Evolutionary conservation across 164 flowering plant species (phyloP).

Genomic region (Magnolia sinica): DNA sequence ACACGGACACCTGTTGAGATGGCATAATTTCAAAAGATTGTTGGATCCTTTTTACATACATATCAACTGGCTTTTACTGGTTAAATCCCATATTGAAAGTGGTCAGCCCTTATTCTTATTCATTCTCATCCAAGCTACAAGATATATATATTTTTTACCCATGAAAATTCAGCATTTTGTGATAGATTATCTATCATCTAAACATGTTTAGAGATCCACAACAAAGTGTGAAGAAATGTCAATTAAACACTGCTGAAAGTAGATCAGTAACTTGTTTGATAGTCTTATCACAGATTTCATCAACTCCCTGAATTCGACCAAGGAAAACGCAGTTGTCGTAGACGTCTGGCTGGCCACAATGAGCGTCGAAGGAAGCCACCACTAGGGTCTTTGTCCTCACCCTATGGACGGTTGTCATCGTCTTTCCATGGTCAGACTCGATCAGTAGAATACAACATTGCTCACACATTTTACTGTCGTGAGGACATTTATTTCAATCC

Average conservation of each 20-base stretch:
- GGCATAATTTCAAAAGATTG: neutral
- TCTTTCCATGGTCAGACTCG: conserved; percentile 55
- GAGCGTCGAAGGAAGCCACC: conserved; percentile 96
- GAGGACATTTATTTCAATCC: neutral
- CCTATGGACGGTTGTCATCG: conserved; percentile 52
- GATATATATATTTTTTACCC: too few species aligned
- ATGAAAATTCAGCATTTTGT: neutral
- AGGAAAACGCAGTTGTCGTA: conserved; percentile 91
- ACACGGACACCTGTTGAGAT: neutral
- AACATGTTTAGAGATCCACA: neutral
- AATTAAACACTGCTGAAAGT: neutral
- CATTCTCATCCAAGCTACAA: neutral
- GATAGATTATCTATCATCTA: neutral
- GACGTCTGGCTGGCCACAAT: conserved; percentile 95
- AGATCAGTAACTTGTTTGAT: conserved; percentile 6
- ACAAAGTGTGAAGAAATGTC: neutral
- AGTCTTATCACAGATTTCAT: conserved; percentile 64
- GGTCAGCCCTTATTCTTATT: neutral
- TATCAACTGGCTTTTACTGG: neutral
- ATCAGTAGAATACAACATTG: neutral
- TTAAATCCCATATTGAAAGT: too few species aligned
- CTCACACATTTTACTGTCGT: neutral
- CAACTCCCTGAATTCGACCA: conserved; percentile 89
- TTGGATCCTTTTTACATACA: neutral
- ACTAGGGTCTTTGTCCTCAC: conserved; percentile 59